A percentile compares a stretch with the other conserved stretches of the same genome.
Evolutionary conservation across 257 asterid genomes (phyloP).

Genomic region (Jasminum sambac): DNA sequence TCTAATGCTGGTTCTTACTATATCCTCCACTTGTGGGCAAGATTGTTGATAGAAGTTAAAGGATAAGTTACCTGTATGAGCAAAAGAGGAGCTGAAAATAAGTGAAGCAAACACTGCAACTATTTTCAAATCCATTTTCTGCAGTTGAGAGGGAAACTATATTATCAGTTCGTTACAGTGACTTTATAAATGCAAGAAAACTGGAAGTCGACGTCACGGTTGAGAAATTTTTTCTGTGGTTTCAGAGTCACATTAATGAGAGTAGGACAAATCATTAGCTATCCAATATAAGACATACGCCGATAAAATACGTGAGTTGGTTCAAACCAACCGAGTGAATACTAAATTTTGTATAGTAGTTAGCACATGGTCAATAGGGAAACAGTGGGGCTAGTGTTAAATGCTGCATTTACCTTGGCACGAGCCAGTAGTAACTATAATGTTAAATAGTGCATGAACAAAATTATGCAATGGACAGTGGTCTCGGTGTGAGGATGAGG

Average conservation of each 20-base stretch:
- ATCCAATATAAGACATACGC: no score
- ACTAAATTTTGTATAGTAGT: neutral
- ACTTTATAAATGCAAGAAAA: neutral
- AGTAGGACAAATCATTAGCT: no score
- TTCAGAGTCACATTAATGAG: neutral
- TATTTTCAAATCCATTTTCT: conserved; percentile 14
- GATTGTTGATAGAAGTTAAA: conserved; percentile 32
- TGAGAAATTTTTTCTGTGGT: neutral
- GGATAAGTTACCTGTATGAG: conserved; percentile 22
- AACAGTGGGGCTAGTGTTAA: neutral
- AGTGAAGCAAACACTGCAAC: conserved; percentile 1
- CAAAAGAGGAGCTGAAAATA: conserved; percentile 11
- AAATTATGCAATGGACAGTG: neutral
- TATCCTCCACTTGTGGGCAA: conserved; percentile 45
- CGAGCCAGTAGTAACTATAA: neutral
- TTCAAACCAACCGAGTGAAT: no score
- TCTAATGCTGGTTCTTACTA: conserved; percentile 35
- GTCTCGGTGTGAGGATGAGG: neutral
- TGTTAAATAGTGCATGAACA: neutral
- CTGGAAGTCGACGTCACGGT: neutral
- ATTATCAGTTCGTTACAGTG: neutral
- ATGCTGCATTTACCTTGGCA: no score
- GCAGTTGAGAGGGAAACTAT: conserved; percentile 1
- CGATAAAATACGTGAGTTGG: no score
- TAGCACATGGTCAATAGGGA: neutral